These are phyloP conservation scores for Diaporthe sp. DNA, from an alignment of 2,329 filamentous ascomycete genomes.

Conservation along the genomic window DNA sequence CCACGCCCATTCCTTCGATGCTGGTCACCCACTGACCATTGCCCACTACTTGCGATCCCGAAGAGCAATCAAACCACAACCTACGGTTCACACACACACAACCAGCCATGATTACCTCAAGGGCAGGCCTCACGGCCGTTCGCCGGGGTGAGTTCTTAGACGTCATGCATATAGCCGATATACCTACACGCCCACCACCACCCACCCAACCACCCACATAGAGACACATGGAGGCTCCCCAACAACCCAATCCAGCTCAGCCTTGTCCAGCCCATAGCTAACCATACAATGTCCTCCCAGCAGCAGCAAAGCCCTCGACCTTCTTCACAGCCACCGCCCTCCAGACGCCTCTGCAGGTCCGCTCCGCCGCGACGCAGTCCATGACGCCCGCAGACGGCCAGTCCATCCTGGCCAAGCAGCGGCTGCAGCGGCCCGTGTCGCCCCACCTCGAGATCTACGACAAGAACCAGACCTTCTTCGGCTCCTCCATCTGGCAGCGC, in stretches of 20 bases:
- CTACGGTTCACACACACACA: slow-evolving; percentile 29
- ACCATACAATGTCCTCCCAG: slow-evolving; percentile 34
- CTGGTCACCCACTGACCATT: slow-evolving; percentile 34
- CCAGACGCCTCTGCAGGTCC: slow-evolving; percentile 50
- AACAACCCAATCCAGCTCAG: background rate
- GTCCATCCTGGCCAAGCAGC: slow-evolving; percentile 83
- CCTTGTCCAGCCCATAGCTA: slow-evolving; percentile 38
- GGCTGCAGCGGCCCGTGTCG: slow-evolving; percentile 82
- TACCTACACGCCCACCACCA: slow-evolving; percentile 21
- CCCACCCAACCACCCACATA: slow-evolving; percentile 14
- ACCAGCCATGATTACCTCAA: slow-evolving; percentile 66
- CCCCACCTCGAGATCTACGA: slow-evolving; percentile 91
- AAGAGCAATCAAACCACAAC: slow-evolving; percentile 36
- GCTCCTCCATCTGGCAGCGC: slow-evolving; percentile 79
- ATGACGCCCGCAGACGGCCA: slow-evolving; percentile 66
- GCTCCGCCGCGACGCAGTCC: slow-evolving; percentile 68
- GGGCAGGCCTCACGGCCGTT: slow-evolving; percentile 70
- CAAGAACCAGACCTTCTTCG: slow-evolving; percentile 87
- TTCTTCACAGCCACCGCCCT: slow-evolving; percentile 64
- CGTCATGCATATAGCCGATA: slow-evolving; percentile 16
- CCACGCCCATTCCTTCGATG: slow-evolving; percentile 27
- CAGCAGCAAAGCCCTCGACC: slow-evolving; percentile 58
- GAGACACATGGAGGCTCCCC: background rate
- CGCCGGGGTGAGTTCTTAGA: slow-evolving; percentile 64
- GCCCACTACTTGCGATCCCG: slow-evolving; percentile 17